Evolutionary conservation across 2,329 filamentous ascomycete genomes (phyloP).

Genomic region (Talaromyces rugulosus): DNA sequence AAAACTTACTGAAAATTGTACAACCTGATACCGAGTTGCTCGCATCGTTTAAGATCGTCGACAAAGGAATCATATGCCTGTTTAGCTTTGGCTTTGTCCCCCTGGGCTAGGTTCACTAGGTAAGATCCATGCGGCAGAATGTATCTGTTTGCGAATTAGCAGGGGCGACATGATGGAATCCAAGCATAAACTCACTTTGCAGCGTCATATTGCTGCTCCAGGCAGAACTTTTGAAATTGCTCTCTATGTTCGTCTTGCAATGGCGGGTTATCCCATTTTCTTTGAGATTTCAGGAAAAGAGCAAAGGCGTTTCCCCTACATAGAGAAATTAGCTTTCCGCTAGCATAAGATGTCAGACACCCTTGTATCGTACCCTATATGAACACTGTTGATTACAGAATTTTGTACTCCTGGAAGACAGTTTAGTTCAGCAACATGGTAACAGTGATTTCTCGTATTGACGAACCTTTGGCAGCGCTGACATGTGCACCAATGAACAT

Average conservation of each 20-base stretch:
- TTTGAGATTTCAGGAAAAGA: constrained; percentile 91
- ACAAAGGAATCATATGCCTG: constrained; percentile 84
- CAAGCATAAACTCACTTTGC: constrained; percentile 41
- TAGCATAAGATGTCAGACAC: not conserved
- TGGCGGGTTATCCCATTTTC: constrained; percentile 85
- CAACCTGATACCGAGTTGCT: constrained; percentile 77
- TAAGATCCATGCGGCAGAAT: constrained; percentile 93
- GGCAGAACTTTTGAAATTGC: constrained; percentile 66
- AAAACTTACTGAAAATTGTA: constrained; percentile 81
- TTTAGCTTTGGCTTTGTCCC: constrained; percentile 70
- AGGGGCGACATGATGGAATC: not conserved
- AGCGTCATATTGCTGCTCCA: constrained; percentile 66
- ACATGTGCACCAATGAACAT: constrained; percentile 93
- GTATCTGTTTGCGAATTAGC: constrained; percentile 41
- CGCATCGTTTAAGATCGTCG: constrained; percentile 82
- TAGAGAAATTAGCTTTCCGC: not conserved
- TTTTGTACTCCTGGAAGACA: constrained; percentile 72
- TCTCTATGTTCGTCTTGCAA: constrained; percentile 64
- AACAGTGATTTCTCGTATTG: not conserved
- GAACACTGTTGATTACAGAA: constrained; percentile 68
- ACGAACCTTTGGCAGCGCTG: constrained; percentile 75
- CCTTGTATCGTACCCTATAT: constrained; percentile 57
- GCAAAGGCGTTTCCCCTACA: constrained; percentile 82
- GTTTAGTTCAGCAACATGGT: not conserved
- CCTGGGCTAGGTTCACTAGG: constrained; percentile 89